phyloP scores from a whole-genome alignment of 306 rosid species.

The Elaeagnus macrophylla region DNA sequence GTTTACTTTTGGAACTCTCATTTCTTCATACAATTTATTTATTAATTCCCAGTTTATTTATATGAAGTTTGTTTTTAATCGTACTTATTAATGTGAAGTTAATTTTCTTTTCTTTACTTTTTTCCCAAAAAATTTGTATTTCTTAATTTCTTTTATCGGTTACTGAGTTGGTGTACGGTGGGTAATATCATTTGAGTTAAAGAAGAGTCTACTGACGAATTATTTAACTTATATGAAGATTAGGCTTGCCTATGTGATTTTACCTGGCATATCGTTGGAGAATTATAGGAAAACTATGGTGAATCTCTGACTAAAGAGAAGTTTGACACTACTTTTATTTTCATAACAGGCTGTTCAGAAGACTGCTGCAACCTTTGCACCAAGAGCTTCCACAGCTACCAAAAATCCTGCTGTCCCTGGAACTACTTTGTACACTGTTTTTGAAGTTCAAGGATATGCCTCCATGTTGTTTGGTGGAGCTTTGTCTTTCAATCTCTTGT shows the following conservation, averaged over 20 bases:
- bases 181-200: too few relatives aligned
- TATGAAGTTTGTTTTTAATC: too few relatives aligned
- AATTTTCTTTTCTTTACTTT: too few relatives aligned
- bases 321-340: not conserved
- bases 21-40: too few relatives aligned
- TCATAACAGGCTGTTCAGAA: constrained; percentile 73
- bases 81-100: too few relatives aligned
- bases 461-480: constrained; percentile 86
- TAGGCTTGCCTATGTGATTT: not conserved
- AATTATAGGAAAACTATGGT: not conserved
- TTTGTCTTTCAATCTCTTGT: constrained; percentile 76
- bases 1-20: not conserved
- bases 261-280: not conserved
- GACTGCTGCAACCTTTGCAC: constrained; percentile 97
- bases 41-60: not conserved
- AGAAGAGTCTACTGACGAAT: too few relatives aligned
- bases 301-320: not conserved
- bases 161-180: too few relatives aligned
- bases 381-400: constrained; percentile 83
- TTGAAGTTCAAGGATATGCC: constrained; percentile 90
- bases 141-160: not conserved
- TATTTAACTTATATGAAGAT: too few relatives aligned
- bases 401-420: constrained; percentile 96
- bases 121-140: not conserved
- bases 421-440: constrained; percentile 60